phyloP scores from a whole-genome alignment of 1,139 yeast genomes.

The Kodamaea derodonti region DNA sequence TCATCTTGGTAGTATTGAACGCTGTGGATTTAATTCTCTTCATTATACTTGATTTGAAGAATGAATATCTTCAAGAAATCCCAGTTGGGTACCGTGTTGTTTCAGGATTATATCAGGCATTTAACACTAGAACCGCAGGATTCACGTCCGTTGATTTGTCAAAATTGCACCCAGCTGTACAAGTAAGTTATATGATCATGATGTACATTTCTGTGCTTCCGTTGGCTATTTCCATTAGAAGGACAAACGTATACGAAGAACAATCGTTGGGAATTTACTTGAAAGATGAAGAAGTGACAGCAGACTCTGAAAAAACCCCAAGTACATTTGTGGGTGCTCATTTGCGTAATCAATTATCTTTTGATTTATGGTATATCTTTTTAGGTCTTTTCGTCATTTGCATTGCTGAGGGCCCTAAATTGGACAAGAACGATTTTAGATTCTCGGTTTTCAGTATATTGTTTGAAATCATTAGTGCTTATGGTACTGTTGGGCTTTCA shows the following conservation, averaged over 20 bases:
- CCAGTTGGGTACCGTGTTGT: conserved; percentile 68
- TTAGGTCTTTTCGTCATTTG: conserved; percentile 83
- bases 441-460: conserved; percentile 70
- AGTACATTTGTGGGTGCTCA: conserved; percentile 80
- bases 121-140: conserved; percentile 94
- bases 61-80: conserved; percentile 42
- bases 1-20: conserved; percentile 68
- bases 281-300: conserved; percentile 30
- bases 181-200: conserved; percentile 91
- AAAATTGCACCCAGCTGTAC: conserved; percentile 80
- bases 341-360: conserved; percentile 85
- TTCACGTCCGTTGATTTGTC: conserved; percentile 69
- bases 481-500: conserved; percentile 92
- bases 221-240: conserved; percentile 88
- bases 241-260: conserved; percentile 96
- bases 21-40: conserved; percentile 76
- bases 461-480: conserved; percentile 91
- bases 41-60: conserved; percentile 68
- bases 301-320: conserved; percentile 33
- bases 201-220: conserved; percentile 98
- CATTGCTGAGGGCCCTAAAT: conserved; percentile 71
- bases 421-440: conserved; percentile 42
- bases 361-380: conserved; percentile 92
- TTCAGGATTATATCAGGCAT: conserved; percentile 86
- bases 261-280: conserved; percentile 86